Evolutionary conservation across 2,329 filamentous ascomycete genomes (phyloP).

Genomic region (Tolypocladium endophyticum): DNA sequence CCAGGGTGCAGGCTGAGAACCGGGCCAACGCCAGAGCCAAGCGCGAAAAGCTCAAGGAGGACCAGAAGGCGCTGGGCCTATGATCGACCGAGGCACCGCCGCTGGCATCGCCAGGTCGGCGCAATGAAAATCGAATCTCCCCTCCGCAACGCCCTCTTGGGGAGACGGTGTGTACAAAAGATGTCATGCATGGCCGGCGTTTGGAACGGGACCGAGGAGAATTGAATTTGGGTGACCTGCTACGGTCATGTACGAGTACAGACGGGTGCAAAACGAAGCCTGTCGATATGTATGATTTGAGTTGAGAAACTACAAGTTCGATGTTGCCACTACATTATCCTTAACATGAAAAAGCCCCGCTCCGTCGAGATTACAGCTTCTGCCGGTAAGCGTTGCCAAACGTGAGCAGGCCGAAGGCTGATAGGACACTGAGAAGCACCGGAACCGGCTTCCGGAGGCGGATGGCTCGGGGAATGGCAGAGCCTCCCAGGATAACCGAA

Average conservation of each 20-base stretch:
- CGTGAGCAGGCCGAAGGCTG: constrained; percentile 65
- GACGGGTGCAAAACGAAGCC: background rate
- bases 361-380: constrained; percentile 17
- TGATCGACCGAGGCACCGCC: constrained; percentile 9
- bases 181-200: constrained; percentile 9
- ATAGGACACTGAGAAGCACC: constrained; percentile 65
- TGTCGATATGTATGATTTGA: background rate
- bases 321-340: background rate
- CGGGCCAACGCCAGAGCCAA: constrained; percentile 57
- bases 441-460: constrained; percentile 78
- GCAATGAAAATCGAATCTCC: background rate
- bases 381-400: constrained; percentile 62
- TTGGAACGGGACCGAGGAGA: constrained; percentile 2
- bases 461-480: constrained; percentile 78
- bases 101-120: background rate
- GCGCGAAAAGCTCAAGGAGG: constrained; percentile 59
- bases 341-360: background rate
- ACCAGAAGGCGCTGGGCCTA: constrained; percentile 47
- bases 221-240: background rate
- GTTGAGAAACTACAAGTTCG: background rate
- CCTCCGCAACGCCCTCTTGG: constrained; percentile 1
- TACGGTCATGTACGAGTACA: background rate
- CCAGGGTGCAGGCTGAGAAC: constrained; percentile 69
- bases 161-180: constrained; percentile 1
- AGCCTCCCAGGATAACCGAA: constrained; percentile 72